Percentiles rank a stretch among this genome's conserved stretches.
Conservation (phyloP, 2,329 filamentous ascomycete species). For the Spiromastix sp. region DNA sequence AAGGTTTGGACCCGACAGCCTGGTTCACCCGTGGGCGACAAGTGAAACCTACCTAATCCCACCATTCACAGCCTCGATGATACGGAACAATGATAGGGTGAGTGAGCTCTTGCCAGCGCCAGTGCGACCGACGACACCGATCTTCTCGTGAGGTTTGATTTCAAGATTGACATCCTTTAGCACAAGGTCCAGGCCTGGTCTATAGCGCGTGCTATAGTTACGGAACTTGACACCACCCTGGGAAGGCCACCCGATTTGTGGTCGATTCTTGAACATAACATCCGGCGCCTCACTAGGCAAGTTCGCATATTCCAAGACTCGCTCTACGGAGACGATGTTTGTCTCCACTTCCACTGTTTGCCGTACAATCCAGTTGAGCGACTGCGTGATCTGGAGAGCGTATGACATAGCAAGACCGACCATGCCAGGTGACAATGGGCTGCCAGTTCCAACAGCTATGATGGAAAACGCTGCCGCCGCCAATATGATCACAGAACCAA, state of each 20-base stretch:
- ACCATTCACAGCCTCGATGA: constrained; percentile 79
- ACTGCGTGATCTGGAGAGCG: constrained; percentile 91
- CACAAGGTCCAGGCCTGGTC: constrained; percentile 79
- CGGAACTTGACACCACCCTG: constrained; percentile 82
- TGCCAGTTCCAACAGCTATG: constrained; percentile 62
- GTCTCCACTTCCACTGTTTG: constrained; percentile 99
- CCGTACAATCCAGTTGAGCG: constrained; percentile 96
- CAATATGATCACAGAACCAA: constrained; percentile 89
- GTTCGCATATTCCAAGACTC: constrained; percentile 87
- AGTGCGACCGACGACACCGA: constrained; percentile 91
- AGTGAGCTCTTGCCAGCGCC: constrained; percentile 93
- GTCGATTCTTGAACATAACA: constrained; percentile 77
- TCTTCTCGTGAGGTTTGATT: constrained; percentile 95
- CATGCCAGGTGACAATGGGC: constrained; percentile 55
- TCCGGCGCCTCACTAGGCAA: constrained; percentile 91
- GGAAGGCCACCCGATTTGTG: constrained; percentile 83
- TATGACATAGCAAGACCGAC: constrained; percentile 96
- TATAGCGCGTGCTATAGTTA: constrained; percentile 89
- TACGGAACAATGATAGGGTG: constrained; percentile 84
- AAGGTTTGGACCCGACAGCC: constrained; percentile 1
- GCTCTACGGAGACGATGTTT: constrained; percentile 98
- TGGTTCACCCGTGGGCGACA: background rate
- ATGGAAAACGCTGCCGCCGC: constrained; percentile 74
- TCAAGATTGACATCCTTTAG: constrained; percentile 85
- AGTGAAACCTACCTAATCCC: constrained; percentile 47